Base-by-base conservation (phyloP, 257 asterid genomes). In the Jacaranda copaia region DNA sequence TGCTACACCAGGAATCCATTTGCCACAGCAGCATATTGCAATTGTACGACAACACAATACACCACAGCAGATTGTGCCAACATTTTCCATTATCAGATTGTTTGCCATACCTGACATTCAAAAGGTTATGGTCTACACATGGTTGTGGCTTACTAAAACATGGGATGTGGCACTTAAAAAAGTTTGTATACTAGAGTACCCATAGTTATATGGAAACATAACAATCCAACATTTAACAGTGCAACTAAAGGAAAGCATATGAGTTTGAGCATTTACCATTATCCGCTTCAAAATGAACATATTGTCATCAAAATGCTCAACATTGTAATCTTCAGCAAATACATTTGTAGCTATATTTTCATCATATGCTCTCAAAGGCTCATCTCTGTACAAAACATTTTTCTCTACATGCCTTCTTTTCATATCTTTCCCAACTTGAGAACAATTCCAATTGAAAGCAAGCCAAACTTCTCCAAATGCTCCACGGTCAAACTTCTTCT, bases 391-490 rank as follows among this genome's bases (percentile, higher is more conserved):
- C 14, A 79, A 79, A 56, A 45, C 79, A 63, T 74, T 81, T 61
- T 79, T 76, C 58, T 82, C 80, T 36, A 46, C 86, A 72, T 81
- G 79, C 76, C 77, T 79, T 81, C 73, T 80, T 78, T 80, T 76
- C 61, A 68, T 61, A 77, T 77, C 85, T 43, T 87, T 83, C 61
- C 84, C 84, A 69, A 58, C 87, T 79, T 86, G 92, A 74, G 98
- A 92, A 81, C 96, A 90, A 63, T 96, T 90, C 99, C 98, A 96
- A 65, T 85, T 84, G 84, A 96, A 91, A 82, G 99, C 99, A 74
- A 96, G 91, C 99, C 99, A 96, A 85, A 96, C 99, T 89, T 95
- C 99, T 73, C 99, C 99, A 84, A 81, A 95, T 38, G 98, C 93
- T 81, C 99, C 99, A 70, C 97, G 98, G 70, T 82, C 97, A 89